phyloP scores from a whole-genome alignment of 352 stramenopile species.

The Globisporangium canariense region DNA sequence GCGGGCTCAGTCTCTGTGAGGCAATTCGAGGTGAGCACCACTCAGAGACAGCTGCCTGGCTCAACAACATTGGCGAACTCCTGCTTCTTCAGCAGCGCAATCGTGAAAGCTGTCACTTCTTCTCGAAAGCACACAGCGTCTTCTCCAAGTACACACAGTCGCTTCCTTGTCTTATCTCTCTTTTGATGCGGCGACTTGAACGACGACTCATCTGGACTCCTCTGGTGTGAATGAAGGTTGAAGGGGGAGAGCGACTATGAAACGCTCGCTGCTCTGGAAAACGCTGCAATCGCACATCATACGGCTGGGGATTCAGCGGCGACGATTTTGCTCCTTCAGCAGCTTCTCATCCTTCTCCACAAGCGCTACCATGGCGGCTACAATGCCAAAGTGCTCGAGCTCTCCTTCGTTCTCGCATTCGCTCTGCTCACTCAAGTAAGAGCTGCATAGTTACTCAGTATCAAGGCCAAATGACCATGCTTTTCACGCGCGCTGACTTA shows the following conservation, averaged over 20 bases:
- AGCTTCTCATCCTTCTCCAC: conserved; percentile 25
- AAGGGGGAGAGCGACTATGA: conserved; percentile 34
- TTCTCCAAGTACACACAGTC: conserved; percentile 23
- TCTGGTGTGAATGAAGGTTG: conserved; percentile 16
- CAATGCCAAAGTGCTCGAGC: conserved; percentile 46
- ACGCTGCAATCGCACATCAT: conserved; percentile 36
- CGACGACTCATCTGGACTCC: background rate
- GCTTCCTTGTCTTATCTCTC: background rate
- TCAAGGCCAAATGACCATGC: no score
- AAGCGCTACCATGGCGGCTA: conserved; percentile 41
- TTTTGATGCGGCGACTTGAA: background rate
- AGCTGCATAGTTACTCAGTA: background rate
- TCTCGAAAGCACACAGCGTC: conserved; percentile 28
- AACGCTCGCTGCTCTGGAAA: conserved; percentile 39
- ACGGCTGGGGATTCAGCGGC: conserved; percentile 6
- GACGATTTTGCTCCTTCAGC: conserved; percentile 30
- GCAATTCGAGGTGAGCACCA: conserved; percentile 29
- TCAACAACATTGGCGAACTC: conserved; percentile 41
- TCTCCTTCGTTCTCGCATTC: conserved; percentile 31
- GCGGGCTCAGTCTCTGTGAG: conserved; percentile 41
- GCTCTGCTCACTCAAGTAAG: conserved; percentile 43
- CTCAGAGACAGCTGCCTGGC: conserved; percentile 38
- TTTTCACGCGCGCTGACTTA: background rate
- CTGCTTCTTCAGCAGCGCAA: conserved; percentile 22
- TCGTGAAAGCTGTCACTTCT: conserved; percentile 36